Evolutionary conservation across 306 rosid species (phyloP), one percentile per base, ranked within the genome.

Genomic region (Malus sieversii): DNA sequence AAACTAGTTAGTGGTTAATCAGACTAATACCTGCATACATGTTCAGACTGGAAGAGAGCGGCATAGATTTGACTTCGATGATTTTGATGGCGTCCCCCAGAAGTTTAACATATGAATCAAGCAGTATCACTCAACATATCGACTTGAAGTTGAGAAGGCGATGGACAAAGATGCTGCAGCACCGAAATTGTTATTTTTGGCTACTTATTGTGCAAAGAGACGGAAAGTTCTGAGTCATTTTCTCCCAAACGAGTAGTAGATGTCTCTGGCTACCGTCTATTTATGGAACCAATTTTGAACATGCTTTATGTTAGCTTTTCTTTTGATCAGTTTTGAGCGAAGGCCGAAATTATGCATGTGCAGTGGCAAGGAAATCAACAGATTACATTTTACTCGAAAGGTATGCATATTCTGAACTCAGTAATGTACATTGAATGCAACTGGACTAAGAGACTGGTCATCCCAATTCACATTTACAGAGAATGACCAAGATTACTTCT

Each of bases 1-100:
- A 51, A 82, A 68, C 52, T 68, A 57, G 12, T 32, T 68, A 33
- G 38, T n/a, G 1, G 68, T 48, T 70, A 3, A 74, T 75, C 57
- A 55, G 60, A 71, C 8, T 44, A 51, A 59, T 16, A 11, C 15
- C 25, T 63, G 15, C 68, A 30, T 9, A 2, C 30, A 38, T 73
- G 30, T 73, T 77, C 86, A 93, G 98, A 92, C 78, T 63, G 95
- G 98, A 73, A 91, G 91, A 79, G 94, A 93, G 62, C 84, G 92
- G 72, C 95, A 85, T 63, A 88, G 94, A 76, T 87, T 79, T 44
- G 96, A 93, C 77, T 85, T 86, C 27, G 96, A 90, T 19, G 96
- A 93, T 80, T 90, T 79, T 5, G 96, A 93, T 53, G 52, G 78
- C 13, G 94, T 93, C 79, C 95, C 98, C 23, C 84, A 86, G 78